These are phyloP conservation scores for Cryphonectria japonica DNA, from an alignment of 2,329 filamentous ascomycete genomes.

Conservation along the genomic window DNA sequence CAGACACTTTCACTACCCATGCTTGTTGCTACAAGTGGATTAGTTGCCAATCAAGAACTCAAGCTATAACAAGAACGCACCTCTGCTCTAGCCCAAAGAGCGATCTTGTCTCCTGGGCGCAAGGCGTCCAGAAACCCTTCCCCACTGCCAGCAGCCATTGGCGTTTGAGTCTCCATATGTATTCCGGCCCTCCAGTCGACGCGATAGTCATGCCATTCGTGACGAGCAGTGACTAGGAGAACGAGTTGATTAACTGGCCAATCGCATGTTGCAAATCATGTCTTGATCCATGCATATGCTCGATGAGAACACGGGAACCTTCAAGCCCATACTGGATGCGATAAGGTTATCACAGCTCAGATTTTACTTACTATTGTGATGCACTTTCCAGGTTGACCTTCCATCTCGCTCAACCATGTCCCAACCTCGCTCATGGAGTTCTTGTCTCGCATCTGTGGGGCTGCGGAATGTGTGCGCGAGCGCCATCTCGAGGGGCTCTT, in stretches of 20 bases:
- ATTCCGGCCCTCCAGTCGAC: conserved; percentile 1
- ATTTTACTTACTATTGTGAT: conserved; percentile 7
- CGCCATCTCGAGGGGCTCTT: background rate
- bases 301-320: background rate
- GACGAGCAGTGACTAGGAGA: background rate
- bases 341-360: too few species aligned
- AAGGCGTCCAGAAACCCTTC: conserved; percentile 3
- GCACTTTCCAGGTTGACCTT: conserved; percentile 9
- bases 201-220: background rate
- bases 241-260: background rate
- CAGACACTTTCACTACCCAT: conserved; percentile 2
- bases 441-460: background rate
- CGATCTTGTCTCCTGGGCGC: conserved; percentile 11
- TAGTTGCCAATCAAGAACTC: background rate
- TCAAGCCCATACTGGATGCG: background rate
- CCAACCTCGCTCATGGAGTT: conserved; percentile 8
- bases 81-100: conserved; percentile 17
- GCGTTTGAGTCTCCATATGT: background rate
- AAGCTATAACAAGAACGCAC: background rate
- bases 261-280: background rate
- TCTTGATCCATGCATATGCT: background rate
- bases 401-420: background rate
- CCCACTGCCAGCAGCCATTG: conserved; percentile 6
- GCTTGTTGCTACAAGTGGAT: conserved; percentile 2
- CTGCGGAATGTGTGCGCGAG: background rate